Percentiles rank a stretch among this genome's conserved stretches.
Evolutionary conservation across 305 asterid genomes (phyloP).

Genomic region (Ilex paraguariensis): DNA sequence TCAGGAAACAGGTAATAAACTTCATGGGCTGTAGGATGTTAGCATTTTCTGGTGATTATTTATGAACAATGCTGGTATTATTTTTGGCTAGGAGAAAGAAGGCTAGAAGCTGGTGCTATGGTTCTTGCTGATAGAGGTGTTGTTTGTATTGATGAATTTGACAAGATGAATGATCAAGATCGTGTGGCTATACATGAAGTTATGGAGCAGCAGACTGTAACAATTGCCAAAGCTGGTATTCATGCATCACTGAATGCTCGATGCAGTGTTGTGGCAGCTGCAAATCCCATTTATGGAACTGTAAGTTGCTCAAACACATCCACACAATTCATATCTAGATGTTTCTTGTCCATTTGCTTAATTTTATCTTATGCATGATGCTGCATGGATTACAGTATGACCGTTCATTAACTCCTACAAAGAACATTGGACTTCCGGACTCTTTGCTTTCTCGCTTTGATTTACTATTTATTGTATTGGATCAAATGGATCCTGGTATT

Average conservation of each 20-base stretch:
- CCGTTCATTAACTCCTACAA: conserved; percentile 94
- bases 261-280: conserved; percentile 99
- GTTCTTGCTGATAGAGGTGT: conserved; percentile 98
- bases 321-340: background rate
- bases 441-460: conserved; percentile 98
- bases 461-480: conserved; percentile 89
- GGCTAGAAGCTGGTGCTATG: conserved; percentile 99
- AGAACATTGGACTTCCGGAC: conserved; percentile 98
- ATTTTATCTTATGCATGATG: conserved; percentile 6
- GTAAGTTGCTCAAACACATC: conserved; percentile 42
- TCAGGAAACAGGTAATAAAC: conserved; percentile 83
- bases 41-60: conserved; percentile 8
- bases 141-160: conserved; percentile 96
- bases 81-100: conserved; percentile 63
- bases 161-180: conserved; percentile 97
- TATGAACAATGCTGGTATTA: conserved; percentile 9
- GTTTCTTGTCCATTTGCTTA: conserved; percentile 8
- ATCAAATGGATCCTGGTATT: conserved; percentile 96
- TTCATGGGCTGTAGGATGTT: conserved; percentile 5
- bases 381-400: conserved; percentile 57
- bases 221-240: conserved; percentile 99
- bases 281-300: conserved; percentile 98
- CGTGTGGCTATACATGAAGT: conserved; percentile 99
- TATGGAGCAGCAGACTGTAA: conserved; percentile 99
- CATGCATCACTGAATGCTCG: conserved; percentile 98